Conservation (phyloP, 1,139 yeast genomes). For the Protomyces inouyei region DNA sequence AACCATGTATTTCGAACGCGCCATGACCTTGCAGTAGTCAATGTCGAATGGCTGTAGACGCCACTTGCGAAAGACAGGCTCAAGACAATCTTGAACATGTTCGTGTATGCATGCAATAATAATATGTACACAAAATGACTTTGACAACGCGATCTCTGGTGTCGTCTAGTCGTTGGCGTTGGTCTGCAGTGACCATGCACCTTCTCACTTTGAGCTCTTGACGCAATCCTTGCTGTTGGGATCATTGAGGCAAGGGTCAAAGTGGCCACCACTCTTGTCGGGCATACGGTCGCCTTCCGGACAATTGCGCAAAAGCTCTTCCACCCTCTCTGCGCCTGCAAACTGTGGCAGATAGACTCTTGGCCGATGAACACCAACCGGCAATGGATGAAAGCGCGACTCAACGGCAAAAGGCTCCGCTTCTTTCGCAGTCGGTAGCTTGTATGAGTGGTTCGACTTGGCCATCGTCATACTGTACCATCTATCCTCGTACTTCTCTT, state of each 20-base stretch:
- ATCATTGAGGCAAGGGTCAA: not conserved
- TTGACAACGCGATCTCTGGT: too few species aligned
- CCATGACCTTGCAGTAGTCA: too few species aligned
- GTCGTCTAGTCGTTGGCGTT: too few species aligned
- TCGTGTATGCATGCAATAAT: too few species aligned
- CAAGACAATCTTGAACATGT: too few species aligned
- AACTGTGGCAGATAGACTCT: not conserved
- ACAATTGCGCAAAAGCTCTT: not conserved
- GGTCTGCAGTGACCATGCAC: too few species aligned
- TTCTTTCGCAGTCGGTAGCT: not conserved
- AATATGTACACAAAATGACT: too few species aligned
- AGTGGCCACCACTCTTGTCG: not conserved
- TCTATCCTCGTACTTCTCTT: not conserved
- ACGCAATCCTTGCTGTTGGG: not conserved
- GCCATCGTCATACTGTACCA: constrained; percentile 3
- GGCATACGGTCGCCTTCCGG: not conserved
- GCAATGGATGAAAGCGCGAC: constrained; percentile 7
- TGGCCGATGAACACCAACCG: constrained; percentile 8
- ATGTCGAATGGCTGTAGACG: too few species aligned
- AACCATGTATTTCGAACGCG: too few species aligned
- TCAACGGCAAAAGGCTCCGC: constrained; percentile 19
- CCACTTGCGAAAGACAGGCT: too few species aligned
- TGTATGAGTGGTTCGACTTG: not conserved
- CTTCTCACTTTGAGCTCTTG: not conserved
- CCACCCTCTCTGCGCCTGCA: not conserved